Conservation (phyloP, 164 flowering plant genomes). For the Chloranthus sessilifolius region DNA sequence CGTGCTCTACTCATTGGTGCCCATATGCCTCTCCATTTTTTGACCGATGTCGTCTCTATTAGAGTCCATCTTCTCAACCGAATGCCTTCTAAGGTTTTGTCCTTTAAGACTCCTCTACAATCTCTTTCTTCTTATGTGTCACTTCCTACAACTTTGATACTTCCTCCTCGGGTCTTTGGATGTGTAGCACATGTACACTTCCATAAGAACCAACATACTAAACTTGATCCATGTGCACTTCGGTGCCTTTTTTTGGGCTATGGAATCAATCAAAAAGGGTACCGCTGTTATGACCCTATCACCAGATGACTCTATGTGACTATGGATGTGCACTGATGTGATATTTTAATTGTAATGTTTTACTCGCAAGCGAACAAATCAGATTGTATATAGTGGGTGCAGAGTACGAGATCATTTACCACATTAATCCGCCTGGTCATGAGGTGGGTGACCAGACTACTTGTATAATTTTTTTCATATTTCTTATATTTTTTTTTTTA, state of each 20-base stretch:
- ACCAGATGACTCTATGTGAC: background rate
- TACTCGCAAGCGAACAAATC: too few species aligned
- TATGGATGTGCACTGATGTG: conserved; percentile 2
- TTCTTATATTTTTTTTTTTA: too few species aligned
- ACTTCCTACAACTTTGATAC: background rate
- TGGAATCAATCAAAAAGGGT: background rate
- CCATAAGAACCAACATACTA: too few species aligned
- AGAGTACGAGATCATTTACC: too few species aligned
- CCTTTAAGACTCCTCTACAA: background rate
- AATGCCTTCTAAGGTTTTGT: background rate
- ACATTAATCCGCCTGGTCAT: too few species aligned
- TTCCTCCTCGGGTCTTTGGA: background rate
- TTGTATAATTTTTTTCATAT: too few species aligned
- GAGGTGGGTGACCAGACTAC: too few species aligned
- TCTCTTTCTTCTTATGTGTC: background rate
- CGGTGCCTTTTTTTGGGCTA: background rate
- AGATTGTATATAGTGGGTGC: too few species aligned
- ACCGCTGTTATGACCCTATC: background rate
- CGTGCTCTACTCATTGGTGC: background rate
- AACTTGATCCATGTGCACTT: too few species aligned
- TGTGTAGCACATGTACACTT: background rate
- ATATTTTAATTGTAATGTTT: too few species aligned
- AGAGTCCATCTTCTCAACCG: background rate
- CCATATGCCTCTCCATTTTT: background rate
- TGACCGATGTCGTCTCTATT: background rate